phyloP scores from a whole-genome alignment of 768 basidiomycete genomes.

The Trametes sanguinea region DNA sequence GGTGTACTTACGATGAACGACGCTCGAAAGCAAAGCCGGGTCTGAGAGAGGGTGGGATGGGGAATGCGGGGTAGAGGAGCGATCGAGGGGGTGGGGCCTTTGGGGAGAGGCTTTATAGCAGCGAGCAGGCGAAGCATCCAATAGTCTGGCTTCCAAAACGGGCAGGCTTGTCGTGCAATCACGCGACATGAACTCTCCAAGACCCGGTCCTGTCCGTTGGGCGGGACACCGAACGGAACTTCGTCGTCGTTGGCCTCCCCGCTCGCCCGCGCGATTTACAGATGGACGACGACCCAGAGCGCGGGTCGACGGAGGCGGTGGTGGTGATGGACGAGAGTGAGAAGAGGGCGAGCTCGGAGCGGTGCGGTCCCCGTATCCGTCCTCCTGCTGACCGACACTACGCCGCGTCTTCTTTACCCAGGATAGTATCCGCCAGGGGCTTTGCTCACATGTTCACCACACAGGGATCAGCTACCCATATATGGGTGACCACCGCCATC shows the following conservation, averaged over 20 bases:
- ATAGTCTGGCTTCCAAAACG: constrained; percentile 5
- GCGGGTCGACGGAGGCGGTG: background rate
- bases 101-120: constrained; percentile 21
- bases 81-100: constrained; percentile 12
- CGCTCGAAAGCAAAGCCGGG: background rate
- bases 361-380: background rate
- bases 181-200: constrained; percentile 14
- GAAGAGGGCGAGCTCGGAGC: background rate
- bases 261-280: background rate
- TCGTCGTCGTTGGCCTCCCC: background rate
- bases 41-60: background rate
- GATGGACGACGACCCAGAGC: constrained; percentile 2
- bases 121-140: constrained; percentile 21
- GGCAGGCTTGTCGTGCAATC: constrained; percentile 22
- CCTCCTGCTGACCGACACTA: constrained; percentile 1
- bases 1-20: constrained; percentile 11
- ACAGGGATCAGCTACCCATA: constrained; percentile 1
- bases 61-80: constrained; percentile 15
- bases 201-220: constrained; percentile 19
- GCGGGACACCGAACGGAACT: constrained; percentile 23
- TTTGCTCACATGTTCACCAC: constrained; percentile 12
- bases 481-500: background rate
- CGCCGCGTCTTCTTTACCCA: constrained; percentile 14
- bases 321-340: constrained; percentile 1
- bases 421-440: background rate